These are phyloP conservation scores for Botrytis elliptica DNA, from an alignment of 2,329 filamentous ascomycete genomes.

Conservation along the genomic window DNA sequence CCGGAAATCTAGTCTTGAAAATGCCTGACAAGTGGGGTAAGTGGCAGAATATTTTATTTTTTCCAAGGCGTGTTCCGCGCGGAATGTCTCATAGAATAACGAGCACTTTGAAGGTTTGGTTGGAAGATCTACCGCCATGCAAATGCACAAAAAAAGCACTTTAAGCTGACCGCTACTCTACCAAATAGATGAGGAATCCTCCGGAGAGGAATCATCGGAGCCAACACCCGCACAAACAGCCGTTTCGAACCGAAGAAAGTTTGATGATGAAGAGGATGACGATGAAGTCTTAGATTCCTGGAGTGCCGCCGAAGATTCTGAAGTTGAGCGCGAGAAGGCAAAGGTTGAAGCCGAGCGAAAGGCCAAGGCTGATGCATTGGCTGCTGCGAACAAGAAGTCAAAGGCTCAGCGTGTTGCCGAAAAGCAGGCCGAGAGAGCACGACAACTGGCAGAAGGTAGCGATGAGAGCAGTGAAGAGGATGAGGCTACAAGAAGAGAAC, in stretches of 20 bases:
- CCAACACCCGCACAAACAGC: slow-evolving; percentile 44
- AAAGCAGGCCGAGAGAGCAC: slow-evolving; percentile 59
- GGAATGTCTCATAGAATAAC: neutral
- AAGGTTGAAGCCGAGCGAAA: slow-evolving; percentile 83
- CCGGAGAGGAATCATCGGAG: slow-evolving; percentile 45
- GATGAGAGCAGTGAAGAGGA: slow-evolving; percentile 63
- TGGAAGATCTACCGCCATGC: slow-evolving; percentile 27
- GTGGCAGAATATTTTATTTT: slow-evolving; percentile 30
- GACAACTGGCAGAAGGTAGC: slow-evolving; percentile 54
- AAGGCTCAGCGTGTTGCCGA: slow-evolving; percentile 85
- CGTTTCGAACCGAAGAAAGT: slow-evolving; percentile 55
- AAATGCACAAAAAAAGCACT: slow-evolving; percentile 22
- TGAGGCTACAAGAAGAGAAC: slow-evolving; percentile 70
- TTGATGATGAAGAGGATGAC: slow-evolving; percentile 82
- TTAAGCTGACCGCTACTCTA: slow-evolving; percentile 36
- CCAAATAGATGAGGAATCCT: slow-evolving; percentile 39
- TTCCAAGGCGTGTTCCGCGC: neutral
- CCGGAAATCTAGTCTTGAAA: slow-evolving; percentile 23
- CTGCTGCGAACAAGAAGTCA: slow-evolving; percentile 86
- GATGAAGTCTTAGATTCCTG: slow-evolving; percentile 87
- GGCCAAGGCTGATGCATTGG: slow-evolving; percentile 84
- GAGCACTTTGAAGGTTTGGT: slow-evolving; percentile 21
- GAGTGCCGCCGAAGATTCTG: slow-evolving; percentile 96
- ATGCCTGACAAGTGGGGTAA: slow-evolving; percentile 41
- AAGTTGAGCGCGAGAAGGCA: slow-evolving; percentile 92